phyloP scores from a whole-genome alignment of 2,329 filamentous ascomycete species.

The Exutisphaerella laricina region DNA sequence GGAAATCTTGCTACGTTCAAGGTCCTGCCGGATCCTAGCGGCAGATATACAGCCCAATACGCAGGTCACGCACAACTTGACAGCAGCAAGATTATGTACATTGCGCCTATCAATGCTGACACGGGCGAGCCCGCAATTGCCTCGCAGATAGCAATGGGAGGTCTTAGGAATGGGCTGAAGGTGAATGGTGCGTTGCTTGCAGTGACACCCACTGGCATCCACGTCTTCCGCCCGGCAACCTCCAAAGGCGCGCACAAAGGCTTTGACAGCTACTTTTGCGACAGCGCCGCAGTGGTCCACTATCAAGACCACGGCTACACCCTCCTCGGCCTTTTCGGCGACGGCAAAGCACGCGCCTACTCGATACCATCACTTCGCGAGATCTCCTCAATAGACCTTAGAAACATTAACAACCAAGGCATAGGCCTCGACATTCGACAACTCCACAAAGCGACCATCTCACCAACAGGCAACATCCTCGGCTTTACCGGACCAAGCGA shows the following conservation, averaged over 20 bases:
- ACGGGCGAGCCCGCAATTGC: constrained; percentile 71
- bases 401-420: constrained; percentile 42
- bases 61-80: constrained; percentile 64
- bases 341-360: constrained; percentile 72
- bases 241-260: constrained; percentile 87
- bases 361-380: constrained; percentile 86
- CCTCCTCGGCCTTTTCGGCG: constrained; percentile 77
- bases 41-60: constrained; percentile 66
- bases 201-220: constrained; percentile 67
- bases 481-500: constrained; percentile 88
- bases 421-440: constrained; percentile 62
- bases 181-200: constrained; percentile 76
- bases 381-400: constrained; percentile 61
- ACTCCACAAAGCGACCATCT: constrained; percentile 64
- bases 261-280: constrained; percentile 78
- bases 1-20: constrained; percentile 88
- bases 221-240: constrained; percentile 79
- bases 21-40: constrained; percentile 65
- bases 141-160: constrained; percentile 67
- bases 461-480: constrained; percentile 72
- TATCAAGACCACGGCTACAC: constrained; percentile 68
- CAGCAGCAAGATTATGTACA: constrained; percentile 59
- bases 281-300: constrained; percentile 70
- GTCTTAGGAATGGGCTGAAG: constrained; percentile 66
- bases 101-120: constrained; percentile 73